phyloP scores from a whole-genome alignment of 2,329 filamentous ascomycete genomes.

The Lachnellula cervina region DNA sequence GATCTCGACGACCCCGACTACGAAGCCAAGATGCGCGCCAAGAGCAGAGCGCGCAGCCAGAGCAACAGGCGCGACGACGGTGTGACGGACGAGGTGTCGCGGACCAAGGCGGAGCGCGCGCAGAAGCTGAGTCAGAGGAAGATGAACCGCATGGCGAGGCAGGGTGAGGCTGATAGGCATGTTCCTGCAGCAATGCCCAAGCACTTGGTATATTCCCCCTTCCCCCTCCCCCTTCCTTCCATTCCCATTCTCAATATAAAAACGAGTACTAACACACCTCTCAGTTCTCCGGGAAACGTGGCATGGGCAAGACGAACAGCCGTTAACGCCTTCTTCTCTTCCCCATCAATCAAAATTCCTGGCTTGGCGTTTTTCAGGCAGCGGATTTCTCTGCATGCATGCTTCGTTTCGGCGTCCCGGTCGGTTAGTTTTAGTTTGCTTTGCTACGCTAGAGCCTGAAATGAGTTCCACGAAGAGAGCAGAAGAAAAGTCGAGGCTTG shows the following conservation, averaged over 20 bases:
- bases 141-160: slow-evolving; percentile 97
- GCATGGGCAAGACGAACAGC: slow-evolving; percentile 81
- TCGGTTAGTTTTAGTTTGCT: not conserved
- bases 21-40: slow-evolving; percentile 60
- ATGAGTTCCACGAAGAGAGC: not conserved
- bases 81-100: slow-evolving; percentile 61
- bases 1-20: slow-evolving; percentile 58
- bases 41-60: slow-evolving; percentile 64
- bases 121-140: slow-evolving; percentile 91
- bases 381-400: not conserved
- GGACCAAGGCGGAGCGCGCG: slow-evolving; percentile 78
- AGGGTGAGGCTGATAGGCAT: slow-evolving; percentile 95
- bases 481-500: not conserved
- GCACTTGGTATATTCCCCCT: slow-evolving; percentile 68
- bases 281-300: slow-evolving; percentile 83
- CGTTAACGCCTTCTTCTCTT: slow-evolving; percentile 44
- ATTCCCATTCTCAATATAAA: not conserved
- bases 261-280: slow-evolving; percentile 29
- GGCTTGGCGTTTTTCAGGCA: not conserved
- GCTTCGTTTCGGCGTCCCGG: not conserved
- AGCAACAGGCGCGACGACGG: slow-evolving; percentile 73
- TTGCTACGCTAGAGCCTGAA: not conserved
- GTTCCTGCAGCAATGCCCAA: slow-evolving; percentile 75
- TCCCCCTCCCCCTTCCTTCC: not conserved
- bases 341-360: not conserved